Conservation (phyloP, 1,284 basidiomycete genomes). For the Microbotryum saponariae region DNA sequence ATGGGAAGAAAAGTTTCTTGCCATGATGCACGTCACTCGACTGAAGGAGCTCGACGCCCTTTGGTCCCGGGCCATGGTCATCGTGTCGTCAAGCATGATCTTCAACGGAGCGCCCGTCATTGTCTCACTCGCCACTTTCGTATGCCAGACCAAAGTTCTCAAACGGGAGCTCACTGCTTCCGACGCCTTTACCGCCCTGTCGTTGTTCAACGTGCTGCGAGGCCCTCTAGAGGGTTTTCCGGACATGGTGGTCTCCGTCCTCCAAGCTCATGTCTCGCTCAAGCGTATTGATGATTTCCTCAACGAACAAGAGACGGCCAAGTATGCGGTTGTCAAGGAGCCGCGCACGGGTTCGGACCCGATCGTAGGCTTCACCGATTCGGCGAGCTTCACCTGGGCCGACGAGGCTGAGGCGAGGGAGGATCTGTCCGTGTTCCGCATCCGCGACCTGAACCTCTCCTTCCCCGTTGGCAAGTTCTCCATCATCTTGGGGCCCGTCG, state of each 20-base stretch:
- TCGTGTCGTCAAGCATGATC: constrained; percentile 42
- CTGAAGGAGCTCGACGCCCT: constrained; percentile 46
- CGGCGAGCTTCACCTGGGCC: constrained; percentile 43
- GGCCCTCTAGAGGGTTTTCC: constrained; percentile 36
- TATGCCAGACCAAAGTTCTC: constrained; percentile 44
- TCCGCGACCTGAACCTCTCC: constrained; percentile 49
- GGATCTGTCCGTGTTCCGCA: constrained; percentile 39
- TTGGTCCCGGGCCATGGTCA: constrained; percentile 43
- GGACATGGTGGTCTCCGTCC: constrained; percentile 44
- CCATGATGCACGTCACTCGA: constrained; percentile 46
- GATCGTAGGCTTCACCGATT: constrained; percentile 47
- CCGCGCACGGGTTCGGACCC: constrained; percentile 39
- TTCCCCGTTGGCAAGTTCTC: constrained; percentile 51
- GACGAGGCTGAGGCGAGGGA: constrained; percentile 30
- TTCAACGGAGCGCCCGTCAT: constrained; percentile 37
- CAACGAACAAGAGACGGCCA: constrained; percentile 50
- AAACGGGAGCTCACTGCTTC: constrained; percentile 41
- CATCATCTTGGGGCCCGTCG: constrained; percentile 43
- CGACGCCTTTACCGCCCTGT: constrained; percentile 49
- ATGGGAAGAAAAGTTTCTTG: constrained; percentile 47
- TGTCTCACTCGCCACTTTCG: constrained; percentile 31
- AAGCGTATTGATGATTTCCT: constrained; percentile 45
- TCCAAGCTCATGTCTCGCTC: constrained; percentile 45
- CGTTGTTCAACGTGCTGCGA: constrained; percentile 49
- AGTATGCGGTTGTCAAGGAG: constrained; percentile 47